Percentiles rank a stretch among this genome's conserved stretches.
phyloP scores from a whole-genome alignment of 345 rosid genomes.

The Pugionium cornutum region DNA sequence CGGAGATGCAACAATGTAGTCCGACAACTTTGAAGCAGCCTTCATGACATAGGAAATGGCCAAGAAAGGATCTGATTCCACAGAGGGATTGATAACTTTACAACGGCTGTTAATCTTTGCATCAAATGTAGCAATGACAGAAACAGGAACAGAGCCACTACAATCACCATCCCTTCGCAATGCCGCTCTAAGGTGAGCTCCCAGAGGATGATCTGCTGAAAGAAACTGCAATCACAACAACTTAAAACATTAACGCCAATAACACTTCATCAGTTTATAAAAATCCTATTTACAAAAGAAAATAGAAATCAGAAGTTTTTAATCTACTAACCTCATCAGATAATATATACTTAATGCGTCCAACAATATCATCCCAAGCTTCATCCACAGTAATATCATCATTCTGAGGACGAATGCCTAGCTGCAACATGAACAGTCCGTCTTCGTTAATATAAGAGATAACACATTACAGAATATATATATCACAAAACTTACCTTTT shows the following conservation, averaged over 20 bases:
- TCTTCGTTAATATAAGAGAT: constrained; percentile 17
- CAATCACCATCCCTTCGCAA: constrained; percentile 62
- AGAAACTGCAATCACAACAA: constrained; percentile 58
- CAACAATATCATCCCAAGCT: constrained; percentile 58
- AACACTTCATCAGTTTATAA: background rate
- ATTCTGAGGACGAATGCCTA: constrained; percentile 52
- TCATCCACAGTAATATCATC: constrained; percentile 59
- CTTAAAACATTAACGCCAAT: constrained; percentile 21
- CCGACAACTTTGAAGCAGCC: constrained; percentile 64
- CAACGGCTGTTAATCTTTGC: constrained; percentile 62
- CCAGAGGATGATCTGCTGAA: constrained; percentile 62
- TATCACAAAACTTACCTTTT: constrained; percentile 49
- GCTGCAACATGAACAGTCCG: constrained; percentile 51
- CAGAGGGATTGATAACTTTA: constrained; percentile 62
- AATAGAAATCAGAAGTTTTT: too few relatives aligned
- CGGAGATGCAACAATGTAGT: constrained; percentile 46
- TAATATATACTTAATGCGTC: constrained; percentile 55
- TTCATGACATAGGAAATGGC: constrained; percentile 53
- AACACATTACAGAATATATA: constrained; percentile 2
- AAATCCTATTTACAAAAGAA: too few relatives aligned
- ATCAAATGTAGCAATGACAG: constrained; percentile 72
- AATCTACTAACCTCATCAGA: constrained; percentile 70
- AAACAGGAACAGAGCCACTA: constrained; percentile 67
- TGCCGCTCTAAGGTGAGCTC: constrained; percentile 80
- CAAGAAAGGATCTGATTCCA: constrained; percentile 63